These are phyloP conservation scores for Boletellus sp. DNA, from an alignment of 768 basidiomycete species.

Conservation along the genomic window DNA sequence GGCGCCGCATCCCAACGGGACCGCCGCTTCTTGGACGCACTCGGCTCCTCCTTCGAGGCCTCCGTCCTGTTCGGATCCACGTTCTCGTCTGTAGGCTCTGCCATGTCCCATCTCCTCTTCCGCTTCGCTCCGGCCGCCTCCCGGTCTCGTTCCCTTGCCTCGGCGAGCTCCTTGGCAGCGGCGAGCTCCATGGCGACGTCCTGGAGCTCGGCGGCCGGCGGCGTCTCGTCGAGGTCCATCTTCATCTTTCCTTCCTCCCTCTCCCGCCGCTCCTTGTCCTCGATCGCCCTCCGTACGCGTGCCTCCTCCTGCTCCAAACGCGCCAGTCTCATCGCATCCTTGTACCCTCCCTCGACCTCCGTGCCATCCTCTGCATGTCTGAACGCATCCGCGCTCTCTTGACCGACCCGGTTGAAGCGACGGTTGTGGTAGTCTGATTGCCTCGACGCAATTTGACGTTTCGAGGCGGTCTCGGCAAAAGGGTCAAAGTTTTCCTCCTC, in stretches of 20 bases:
- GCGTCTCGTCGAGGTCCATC: slow-evolving; percentile 90
- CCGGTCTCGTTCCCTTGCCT: slow-evolving; percentile 35
- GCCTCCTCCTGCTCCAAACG: slow-evolving; percentile 92
- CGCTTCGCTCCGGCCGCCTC: slow-evolving; percentile 55
- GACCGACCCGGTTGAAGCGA: slow-evolving; percentile 79
- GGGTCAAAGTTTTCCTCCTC: slow-evolving; percentile 92
- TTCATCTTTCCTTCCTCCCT: slow-evolving; percentile 69
- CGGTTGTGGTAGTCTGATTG: slow-evolving; percentile 95
- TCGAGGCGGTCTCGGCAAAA: slow-evolving; percentile 88
- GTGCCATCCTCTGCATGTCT: slow-evolving; percentile 61
- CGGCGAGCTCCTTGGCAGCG: slow-evolving; percentile 39
- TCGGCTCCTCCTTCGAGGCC: slow-evolving; percentile 72
- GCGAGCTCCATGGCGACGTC: slow-evolving; percentile 69
- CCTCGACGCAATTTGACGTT: slow-evolving; percentile 89
- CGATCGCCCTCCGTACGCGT: slow-evolving; percentile 77
- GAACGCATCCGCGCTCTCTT: slow-evolving; percentile 80
- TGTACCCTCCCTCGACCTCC: slow-evolving; percentile 84
- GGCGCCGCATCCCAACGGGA: slow-evolving; percentile 97
- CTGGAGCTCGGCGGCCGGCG: slow-evolving; percentile 75
- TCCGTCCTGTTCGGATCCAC: slow-evolving; percentile 57
- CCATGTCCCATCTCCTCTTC: slow-evolving; percentile 80
- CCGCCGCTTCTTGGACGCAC: slow-evolving; percentile 84
- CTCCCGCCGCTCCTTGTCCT: slow-evolving; percentile 81
- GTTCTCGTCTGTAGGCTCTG: slow-evolving; percentile 60
- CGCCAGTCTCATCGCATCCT: slow-evolving; percentile 90